These are phyloP conservation scores for Auricularia sp. DNA, from an alignment of 768 basidiomycete genomes.

Conservation along the genomic window DNA sequence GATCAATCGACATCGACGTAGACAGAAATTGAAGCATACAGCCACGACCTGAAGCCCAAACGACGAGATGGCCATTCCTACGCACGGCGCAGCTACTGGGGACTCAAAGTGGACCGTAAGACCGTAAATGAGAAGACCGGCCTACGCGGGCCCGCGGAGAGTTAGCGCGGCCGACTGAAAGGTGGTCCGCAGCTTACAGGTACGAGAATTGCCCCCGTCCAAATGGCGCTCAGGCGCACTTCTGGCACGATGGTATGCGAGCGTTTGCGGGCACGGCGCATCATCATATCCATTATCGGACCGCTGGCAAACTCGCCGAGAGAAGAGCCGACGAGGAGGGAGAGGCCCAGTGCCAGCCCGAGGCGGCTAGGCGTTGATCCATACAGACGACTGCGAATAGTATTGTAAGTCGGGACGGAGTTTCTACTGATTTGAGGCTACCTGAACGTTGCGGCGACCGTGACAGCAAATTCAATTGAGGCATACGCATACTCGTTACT, in stretches of 20 bases:
- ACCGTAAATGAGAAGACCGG: conserved; percentile 4
- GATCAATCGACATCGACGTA: neutral
- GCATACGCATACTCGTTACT: conserved; percentile 24
- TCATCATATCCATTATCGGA: conserved; percentile 2
- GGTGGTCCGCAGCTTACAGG: conserved; percentile 3
- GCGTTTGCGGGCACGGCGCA: conserved; percentile 1
- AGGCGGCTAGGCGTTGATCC: conserved; percentile 23
- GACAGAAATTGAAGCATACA: neutral
- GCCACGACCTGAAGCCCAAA: conserved; percentile 5
- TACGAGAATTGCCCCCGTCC: conserved; percentile 7
- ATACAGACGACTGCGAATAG: conserved; percentile 29
- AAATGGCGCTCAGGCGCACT: conserved; percentile 4
- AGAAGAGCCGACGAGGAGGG: conserved; percentile 1
- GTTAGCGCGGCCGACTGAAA: neutral
- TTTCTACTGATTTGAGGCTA: neutral
- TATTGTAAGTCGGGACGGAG: neutral
- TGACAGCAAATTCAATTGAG: conserved; percentile 31
- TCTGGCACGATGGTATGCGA: conserved; percentile 1
- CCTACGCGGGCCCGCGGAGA: neutral
- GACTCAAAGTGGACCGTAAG: conserved; percentile 3
- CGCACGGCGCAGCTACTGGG: neutral
- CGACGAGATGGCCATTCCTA: conserved; percentile 4
- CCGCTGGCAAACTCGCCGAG: conserved; percentile 6
- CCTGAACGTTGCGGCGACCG: conserved; percentile 16
- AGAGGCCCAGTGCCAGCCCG: conserved; percentile 1